A percentile compares a stretch with the other conserved stretches of the same genome.
Evolutionary conservation across 257 asterid species (phyloP).

Genomic region (Fraxinus quadrangulata): DNA sequence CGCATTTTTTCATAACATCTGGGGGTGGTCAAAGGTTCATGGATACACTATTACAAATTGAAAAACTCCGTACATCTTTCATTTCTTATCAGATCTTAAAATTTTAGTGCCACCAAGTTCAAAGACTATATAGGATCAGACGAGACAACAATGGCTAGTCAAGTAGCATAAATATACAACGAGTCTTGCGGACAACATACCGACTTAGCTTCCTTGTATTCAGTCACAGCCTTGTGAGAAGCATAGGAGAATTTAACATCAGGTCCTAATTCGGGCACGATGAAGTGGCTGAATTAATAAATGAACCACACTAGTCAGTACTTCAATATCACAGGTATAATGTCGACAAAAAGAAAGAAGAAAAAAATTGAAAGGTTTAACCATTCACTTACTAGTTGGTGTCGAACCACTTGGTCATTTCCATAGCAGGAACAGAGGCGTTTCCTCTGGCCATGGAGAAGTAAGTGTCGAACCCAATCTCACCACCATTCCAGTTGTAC

Average conservation of each 20-base stretch:
- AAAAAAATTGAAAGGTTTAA: not conserved
- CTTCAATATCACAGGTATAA: not conserved
- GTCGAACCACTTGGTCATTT: conserved; percentile 61
- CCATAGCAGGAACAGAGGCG: conserved; percentile 58
- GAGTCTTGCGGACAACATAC: conserved; percentile 24
- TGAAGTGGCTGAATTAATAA: conserved; percentile 41
- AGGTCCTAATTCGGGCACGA: conserved; percentile 42
- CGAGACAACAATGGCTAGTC: not conserved
- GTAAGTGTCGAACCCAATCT: conserved; percentile 49
- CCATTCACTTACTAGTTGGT: conserved; percentile 48
- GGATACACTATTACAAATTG: not conserved
- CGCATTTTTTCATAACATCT: not conserved
- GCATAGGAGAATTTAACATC: conserved; percentile 36
- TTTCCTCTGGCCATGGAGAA: conserved; percentile 67
- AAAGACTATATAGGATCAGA: not conserved
- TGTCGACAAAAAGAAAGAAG: not conserved
- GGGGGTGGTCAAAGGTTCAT: not conserved
- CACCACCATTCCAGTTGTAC: conserved; percentile 56
- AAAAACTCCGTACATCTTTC: not conserved
- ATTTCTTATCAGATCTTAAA: not conserved
- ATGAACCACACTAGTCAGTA: not conserved
- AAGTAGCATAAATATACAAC: not conserved
- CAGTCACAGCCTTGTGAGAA: conserved; percentile 42
- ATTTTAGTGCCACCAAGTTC: not conserved
- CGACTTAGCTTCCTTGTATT: conserved; percentile 39